Evolutionary conservation across 148 eudicot genomes (phyloP), one percentile per base, ranked within the genome.

Genomic region (Chenopodium berlandieri): DNA sequence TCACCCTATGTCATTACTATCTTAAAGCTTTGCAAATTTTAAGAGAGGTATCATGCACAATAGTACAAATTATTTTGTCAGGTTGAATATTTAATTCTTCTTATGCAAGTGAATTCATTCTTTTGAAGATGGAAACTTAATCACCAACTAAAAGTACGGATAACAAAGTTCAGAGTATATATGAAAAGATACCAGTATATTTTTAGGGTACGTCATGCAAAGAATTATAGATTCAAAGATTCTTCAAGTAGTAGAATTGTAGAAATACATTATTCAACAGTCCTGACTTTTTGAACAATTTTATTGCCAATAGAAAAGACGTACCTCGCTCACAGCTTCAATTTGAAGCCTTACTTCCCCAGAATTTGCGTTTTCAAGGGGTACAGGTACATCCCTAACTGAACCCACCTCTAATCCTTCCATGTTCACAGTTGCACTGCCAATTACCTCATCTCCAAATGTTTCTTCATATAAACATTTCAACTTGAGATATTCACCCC

Each of bases 301-400:
- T 22, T n/a, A 37, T 50, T 66, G 4, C 56, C 22, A 23, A 69
- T n/a, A 20, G 46, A 74, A 34, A 66, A 65, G 75, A 31, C 82
- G 58, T 86, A 94, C 97, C 97, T 71, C 81, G 73, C 69, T 88
- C 11, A 89, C 89, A 64, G 94, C 89, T 92, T 92, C 97, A 78
- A 96, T 94, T 75, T 84, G 86, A 83, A 96, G 94, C 82, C 87
- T 90, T 72, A 96, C 74, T 85, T 96, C 99, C 71, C 99, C 99
- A n/a, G 94, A 91, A 83, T 78, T 92, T 32, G 87, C 95, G 76
- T 92, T 96, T 84, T 96, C 99, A 78, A 96, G 99, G 30, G 99
- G 99, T 64, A 96, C 86, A 85, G 88, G 90, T 6, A 89, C 92
- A 75, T 94, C 98, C 82, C 94, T 89, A 13, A 81, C 68, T 32